These are phyloP conservation scores for Eimeria praecox DNA, from an alignment of 169 alveolate species.

Conservation along the genomic window DNA sequence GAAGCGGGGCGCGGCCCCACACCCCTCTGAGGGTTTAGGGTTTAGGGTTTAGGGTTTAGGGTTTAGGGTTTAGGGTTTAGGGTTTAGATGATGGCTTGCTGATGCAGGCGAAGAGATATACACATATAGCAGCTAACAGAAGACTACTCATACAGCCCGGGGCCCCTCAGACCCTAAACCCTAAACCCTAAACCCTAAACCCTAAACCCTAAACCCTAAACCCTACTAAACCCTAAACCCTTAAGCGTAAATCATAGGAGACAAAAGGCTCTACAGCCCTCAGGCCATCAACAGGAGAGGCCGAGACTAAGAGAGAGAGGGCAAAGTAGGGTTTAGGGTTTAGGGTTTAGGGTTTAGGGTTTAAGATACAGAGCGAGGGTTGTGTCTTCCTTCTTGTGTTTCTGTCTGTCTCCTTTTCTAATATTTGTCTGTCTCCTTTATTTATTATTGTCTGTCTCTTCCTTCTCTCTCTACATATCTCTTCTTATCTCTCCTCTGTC, in stretches of 20 bases:
- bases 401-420: no score
- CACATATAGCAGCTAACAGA: no score
- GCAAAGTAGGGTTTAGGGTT: no score
- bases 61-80: not conserved
- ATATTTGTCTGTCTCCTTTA: no score
- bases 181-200: slow-evolving; percentile 29
- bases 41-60: slow-evolving; percentile 40
- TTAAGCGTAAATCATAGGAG: not conserved
- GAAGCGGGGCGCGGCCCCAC: slow-evolving; percentile 56
- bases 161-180: slow-evolving; percentile 21
- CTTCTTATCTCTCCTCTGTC: no score
- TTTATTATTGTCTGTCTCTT: no score
- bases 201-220: not conserved
- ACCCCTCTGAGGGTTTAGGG: not conserved
- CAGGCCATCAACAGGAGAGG: no score
- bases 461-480: not conserved
- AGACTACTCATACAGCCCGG: not conserved
- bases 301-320: no score
- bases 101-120: not conserved
- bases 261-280: not conserved
- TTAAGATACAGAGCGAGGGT: no score
- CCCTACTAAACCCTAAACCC: slow-evolving; percentile 13
- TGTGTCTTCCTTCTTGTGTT: no score
- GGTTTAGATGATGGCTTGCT: not conserved
- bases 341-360: no score